Base-by-base conservation (phyloP, 148 eudicot genomes). In the Silene latifolia region DNA sequence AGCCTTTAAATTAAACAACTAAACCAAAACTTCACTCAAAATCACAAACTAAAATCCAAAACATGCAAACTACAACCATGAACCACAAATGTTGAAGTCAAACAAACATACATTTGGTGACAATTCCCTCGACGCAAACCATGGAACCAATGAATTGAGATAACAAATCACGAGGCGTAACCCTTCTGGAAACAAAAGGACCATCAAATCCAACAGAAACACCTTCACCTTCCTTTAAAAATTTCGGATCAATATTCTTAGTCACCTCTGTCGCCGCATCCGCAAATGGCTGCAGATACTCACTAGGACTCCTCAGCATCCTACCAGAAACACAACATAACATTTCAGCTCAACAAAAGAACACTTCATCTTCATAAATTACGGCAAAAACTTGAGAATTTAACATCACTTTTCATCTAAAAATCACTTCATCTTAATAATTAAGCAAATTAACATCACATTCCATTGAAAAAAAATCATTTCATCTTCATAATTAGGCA, bases 61-160 rank as follows among this genome's bases (percentile, higher is more conserved):
- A 29, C 39, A 27, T 17, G 2, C 13, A 61, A 21, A 32, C 18
- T 35, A 9, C 0, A 27, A 25, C 3, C 0, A 48, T 5, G 6
- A 7, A 57, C 5, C 18, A 24, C 9, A 21, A 39, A 72, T 47
- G 14, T 53, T 20, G 39, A 5, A 53, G 35, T 6, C 3, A 11
- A 80, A 42, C 21, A 18, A 2, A 62, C 39, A 21, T 89, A 96
- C 98, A 96, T 86, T 90, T 92, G 47, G 99, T 96, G 72, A 96
- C 84, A 69, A 96, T 96, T 66, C 99, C 99, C 73, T 89, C 98
- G 46, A 96, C 98, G 39, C n/a, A n/a, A n/a, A n/a, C n/a, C 94
- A 96, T 88, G 17, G 98, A 92, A 74, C 99, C 99, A 25, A 96
- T 96, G 76, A 92, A 96, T 69, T 87, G 85, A 8, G 98, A 96